Base-by-base conservation (phyloP, 768 basidiomycete species). In the Auriscalpium microsporum region DNA sequence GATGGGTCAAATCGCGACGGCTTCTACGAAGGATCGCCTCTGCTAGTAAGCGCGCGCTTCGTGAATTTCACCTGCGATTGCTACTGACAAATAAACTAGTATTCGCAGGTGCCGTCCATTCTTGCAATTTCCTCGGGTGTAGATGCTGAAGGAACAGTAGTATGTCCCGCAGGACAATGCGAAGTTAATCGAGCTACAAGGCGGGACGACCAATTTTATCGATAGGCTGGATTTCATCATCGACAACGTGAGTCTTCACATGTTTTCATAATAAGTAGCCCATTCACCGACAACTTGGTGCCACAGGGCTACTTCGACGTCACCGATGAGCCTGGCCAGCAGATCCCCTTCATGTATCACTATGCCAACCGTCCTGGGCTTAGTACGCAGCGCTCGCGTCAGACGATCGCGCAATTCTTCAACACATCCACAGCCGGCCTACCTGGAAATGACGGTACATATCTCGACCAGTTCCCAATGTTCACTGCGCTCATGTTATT, bases 311-410 rank as follows among this genome's bases (percentile, higher is more conserved):
- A 82, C 65, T 84, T 84, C 58, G 83, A 84, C 55, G 71, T 74
- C 0, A 82, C 82, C 9, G 74, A 85, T 62, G 83, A 85, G 60
- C 82, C 82, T 0, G 83, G 82, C 3, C 81, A 83, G 59, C 81
- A 83, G 59, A 84, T 85, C 60, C 82, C 82, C 1, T 82, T 76
- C 66, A 84, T 84, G 82, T 84, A 83, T 61, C 82, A 85, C 67
- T 85, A 85, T 59, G 82, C 79, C 2, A 77, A 83, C 63, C 70
- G 72, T 2, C 82, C 83, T 0, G 81, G 81, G 2, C 64, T 78
- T 17, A 84, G 81, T 64, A 81, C 81, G 3, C 78, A 79, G 60
- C 68, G 77, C 16, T 76, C 80, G 34, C 67, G 82, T 28, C 75
- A 80, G 61, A 72, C 78, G n/a, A 78, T 84, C 50, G 73, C 79